These are phyloP conservation scores for Phytophthora ramorum DNA, from an alignment of 352 stramenopile species.

Conservation along the genomic window DNA sequence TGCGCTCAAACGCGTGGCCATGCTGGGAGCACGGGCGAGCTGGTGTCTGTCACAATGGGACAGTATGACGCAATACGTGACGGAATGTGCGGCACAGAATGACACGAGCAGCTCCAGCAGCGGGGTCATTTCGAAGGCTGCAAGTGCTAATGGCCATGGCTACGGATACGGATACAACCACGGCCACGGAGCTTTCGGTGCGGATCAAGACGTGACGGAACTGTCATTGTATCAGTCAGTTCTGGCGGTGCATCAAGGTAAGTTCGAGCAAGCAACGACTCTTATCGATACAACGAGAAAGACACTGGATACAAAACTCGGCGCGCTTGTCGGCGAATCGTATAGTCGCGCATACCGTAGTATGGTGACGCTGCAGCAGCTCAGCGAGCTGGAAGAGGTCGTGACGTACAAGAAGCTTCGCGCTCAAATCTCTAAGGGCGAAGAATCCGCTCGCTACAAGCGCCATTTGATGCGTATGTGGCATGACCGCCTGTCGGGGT, in stretches of 20 bases:
- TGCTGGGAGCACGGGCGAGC: conserved; percentile 84
- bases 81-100: conserved; percentile 47
- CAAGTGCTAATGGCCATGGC: conserved; percentile 28
- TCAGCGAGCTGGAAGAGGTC: conserved; percentile 99
- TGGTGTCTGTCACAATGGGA: conserved; percentile 89
- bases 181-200: conserved; percentile 39
- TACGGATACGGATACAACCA: conserved; percentile 40
- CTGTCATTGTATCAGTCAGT: conserved; percentile 87
- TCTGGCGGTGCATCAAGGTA: conserved; percentile 93
- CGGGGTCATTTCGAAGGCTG: conserved; percentile 30
- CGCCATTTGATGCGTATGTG: conserved; percentile 90
- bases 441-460: conserved; percentile 83
- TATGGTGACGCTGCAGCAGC: conserved; percentile 97
- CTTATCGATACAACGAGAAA: conserved; percentile 95
- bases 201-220: conserved; percentile 51
- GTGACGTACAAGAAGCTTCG: conserved; percentile 93
- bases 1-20: conserved; percentile 70
- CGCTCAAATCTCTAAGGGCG: conserved; percentile 65
- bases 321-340: conserved; percentile 95
- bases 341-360: conserved; percentile 97
- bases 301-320: conserved; percentile 95
- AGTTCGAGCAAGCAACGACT: conserved; percentile 92
- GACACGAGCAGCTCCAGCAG: conserved; percentile 27
- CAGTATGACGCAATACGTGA: conserved; percentile 83
- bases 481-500: conserved; percentile 82